phyloP scores from a whole-genome alignment of 768 basidiomycete genomes.

The Phanerochaete sordida region DNA sequence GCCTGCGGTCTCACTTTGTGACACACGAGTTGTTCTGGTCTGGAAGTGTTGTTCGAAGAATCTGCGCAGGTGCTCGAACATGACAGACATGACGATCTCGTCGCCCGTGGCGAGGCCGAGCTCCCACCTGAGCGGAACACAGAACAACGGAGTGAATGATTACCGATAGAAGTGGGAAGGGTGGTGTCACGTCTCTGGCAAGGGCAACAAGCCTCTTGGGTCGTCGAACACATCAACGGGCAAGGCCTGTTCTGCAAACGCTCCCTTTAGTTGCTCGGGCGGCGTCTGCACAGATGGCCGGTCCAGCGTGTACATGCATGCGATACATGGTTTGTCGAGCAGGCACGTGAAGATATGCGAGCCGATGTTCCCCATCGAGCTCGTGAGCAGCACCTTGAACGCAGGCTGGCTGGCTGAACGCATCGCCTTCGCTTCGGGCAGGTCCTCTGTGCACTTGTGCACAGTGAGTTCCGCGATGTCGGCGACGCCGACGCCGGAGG shows the following conservation, averaged over 20 bases:
- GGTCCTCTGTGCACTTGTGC: constrained; percentile 1
- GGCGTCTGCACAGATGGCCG: neutral
- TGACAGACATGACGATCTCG: constrained; percentile 60
- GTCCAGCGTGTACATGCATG: constrained; percentile 7
- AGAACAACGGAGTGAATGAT: too few relatives aligned
- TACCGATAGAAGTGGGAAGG: too few relatives aligned
- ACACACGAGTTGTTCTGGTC: constrained; percentile 77
- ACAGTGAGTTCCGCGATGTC: constrained; percentile 6
- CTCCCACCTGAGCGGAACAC: too few relatives aligned
- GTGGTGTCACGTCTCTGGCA: constrained; percentile 1
- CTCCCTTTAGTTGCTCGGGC: neutral
- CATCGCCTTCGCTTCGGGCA: neutral
- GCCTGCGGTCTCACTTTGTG: too few relatives aligned
- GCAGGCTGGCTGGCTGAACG: neutral
- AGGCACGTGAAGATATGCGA: constrained; percentile 8
- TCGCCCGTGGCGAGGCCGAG: constrained; percentile 63
- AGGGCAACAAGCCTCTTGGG: neutral
- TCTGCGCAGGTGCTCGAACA: constrained; percentile 65
- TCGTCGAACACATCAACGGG: neutral
- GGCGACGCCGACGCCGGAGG: neutral
- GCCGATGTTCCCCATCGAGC: constrained; percentile 11
- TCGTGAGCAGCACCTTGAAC: constrained; percentile 7
- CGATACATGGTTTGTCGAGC: constrained; percentile 1
- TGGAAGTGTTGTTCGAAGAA: constrained; percentile 89
- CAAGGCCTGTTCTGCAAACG: neutral